Base-by-base conservation (phyloP, 2,329 filamentous ascomycete genomes). In the Paraconiothyrium sp. region DNA sequence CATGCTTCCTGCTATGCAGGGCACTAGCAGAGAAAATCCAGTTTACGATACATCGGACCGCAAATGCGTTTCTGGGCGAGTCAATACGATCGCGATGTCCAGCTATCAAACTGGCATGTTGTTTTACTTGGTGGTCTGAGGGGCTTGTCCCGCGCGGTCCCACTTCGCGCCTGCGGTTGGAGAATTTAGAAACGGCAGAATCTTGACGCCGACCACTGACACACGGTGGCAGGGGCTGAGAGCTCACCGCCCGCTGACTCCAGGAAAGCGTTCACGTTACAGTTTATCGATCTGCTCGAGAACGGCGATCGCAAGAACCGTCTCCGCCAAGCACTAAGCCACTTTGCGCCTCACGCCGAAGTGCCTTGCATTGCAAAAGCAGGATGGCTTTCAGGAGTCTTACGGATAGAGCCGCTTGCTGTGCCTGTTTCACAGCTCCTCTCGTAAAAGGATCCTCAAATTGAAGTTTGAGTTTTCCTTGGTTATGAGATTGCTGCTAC, bases 111-210 rank as follows among this genome's bases (percentile, higher is more conserved):
- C 24, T 22, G 20, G 41, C 22, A 46, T 57, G 43, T 57, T 57
- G 54, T 39, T 47, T 57, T 37, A 22, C n/a, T 30, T 47, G 22
- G 39, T 14, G 39, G 37, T 37, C 24, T 24, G 32, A 24, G 24
- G 34, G 24, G 51, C 39, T 14, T 46, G 52, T 46, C n/a, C 52
- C 39, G 39, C 52, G 39, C 52, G n/a, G 37, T 39, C 39, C 52
- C 52, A 55, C 52, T 44, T 55, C 27, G 52, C 52, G 52, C 39
- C 4, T 55, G 39, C 52, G 52, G 39, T 68, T 62, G 66, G 59
- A 67, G 58, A 66, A 51, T 57, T 71, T 68, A 65, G 57, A 57
- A 54, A 62, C 60, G 72, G 72, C 74, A 76, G 72, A 76, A 65
- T 59, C 39, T 16, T 9, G 34, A 22, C 52, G 44, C 49, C 51